Evolutionary conservation across 1,284 basidiomycete species (phyloP).

Genomic region (Naganishia cerealis): DNA sequence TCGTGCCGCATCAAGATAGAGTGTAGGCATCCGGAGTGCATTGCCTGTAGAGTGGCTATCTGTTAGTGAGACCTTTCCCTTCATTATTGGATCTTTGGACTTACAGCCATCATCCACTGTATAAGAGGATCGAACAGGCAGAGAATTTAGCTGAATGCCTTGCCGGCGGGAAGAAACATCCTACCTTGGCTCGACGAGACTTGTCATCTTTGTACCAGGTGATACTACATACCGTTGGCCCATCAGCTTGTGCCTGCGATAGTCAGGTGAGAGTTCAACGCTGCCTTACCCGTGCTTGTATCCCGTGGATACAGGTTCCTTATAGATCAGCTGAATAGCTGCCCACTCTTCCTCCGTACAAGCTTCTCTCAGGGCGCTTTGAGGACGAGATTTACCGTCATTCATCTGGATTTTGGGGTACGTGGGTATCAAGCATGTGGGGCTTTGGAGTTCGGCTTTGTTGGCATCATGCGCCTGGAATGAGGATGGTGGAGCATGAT

Average conservation of each 20-base stretch:
- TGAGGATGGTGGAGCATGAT: background rate
- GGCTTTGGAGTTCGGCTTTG: background rate
- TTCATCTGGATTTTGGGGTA: slow-evolving; percentile 21
- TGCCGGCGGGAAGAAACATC: background rate
- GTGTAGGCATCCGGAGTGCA: slow-evolving; percentile 13
- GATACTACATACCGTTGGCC: background rate
- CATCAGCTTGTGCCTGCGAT: background rate
- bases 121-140: slow-evolving; percentile 5
- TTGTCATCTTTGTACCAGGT: slow-evolving; percentile 16
- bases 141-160: background rate
- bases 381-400: background rate
- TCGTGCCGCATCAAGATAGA: slow-evolving; percentile 2
- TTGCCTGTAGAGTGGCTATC: background rate
- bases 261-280: background rate
- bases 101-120: background rate
- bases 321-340: background rate
- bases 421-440: slow-evolving; percentile 16
- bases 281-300: slow-evolving; percentile 1
- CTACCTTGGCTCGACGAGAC: background rate
- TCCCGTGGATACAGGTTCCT: slow-evolving; percentile 15
- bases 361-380: background rate
- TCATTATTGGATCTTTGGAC: background rate
- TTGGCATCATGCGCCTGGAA: slow-evolving; percentile 25
- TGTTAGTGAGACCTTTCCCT: background rate
- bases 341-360: slow-evolving; percentile 9